Evolutionary conservation across 495 filamentous ascomycete species (phyloP).

Genomic region (Neurospora discreta): DNA sequence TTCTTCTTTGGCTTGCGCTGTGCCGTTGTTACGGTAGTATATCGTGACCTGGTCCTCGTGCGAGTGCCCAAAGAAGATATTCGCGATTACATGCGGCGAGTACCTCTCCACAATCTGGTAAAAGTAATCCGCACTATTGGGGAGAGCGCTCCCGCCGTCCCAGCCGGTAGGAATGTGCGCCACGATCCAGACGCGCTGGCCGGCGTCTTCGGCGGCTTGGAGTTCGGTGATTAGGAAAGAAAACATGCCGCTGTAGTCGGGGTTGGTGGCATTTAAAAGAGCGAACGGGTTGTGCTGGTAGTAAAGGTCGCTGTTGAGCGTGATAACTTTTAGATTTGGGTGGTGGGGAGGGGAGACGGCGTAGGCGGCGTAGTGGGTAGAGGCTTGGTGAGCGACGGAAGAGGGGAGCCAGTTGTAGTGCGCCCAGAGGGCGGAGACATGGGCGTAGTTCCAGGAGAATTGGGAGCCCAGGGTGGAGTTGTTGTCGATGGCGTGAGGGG

Average conservation of each 20-base stretch:
- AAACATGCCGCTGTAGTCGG: conserved; percentile 41
- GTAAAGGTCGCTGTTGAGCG: conserved; percentile 45
- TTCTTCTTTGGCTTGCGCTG: conserved; percentile 21
- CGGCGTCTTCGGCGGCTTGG: conserved; percentile 39
- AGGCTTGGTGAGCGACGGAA: conserved; percentile 29
- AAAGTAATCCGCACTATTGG: conserved; percentile 40
- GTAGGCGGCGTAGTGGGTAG: conserved; percentile 41
- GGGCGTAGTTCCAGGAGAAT: conserved; percentile 45
- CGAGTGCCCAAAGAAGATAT: conserved; percentile 47
- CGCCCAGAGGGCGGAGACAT: conserved; percentile 40
- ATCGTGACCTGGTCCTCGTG: conserved; percentile 37
- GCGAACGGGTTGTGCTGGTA: conserved; percentile 37
- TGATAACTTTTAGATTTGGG: conserved; percentile 36
- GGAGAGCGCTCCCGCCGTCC: conserved; percentile 40
- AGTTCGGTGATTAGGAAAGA: conserved; percentile 41
- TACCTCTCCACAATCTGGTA: conserved; percentile 49
- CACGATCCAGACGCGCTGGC: conserved; percentile 45
- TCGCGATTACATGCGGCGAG: conserved; percentile 43
- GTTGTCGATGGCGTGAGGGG: conserved; percentile 36
- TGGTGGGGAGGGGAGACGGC: conserved; percentile 33
- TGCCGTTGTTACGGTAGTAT: conserved; percentile 43
- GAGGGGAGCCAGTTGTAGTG: conserved; percentile 40
- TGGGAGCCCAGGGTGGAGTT: conserved; percentile 40
- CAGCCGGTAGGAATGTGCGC: conserved; percentile 43
- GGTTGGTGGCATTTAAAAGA: conserved; percentile 36